These are phyloP conservation scores for Taiozyma sp. DNA, from an alignment of 1,139 yeast genomes.

Conservation along the genomic window DNA sequence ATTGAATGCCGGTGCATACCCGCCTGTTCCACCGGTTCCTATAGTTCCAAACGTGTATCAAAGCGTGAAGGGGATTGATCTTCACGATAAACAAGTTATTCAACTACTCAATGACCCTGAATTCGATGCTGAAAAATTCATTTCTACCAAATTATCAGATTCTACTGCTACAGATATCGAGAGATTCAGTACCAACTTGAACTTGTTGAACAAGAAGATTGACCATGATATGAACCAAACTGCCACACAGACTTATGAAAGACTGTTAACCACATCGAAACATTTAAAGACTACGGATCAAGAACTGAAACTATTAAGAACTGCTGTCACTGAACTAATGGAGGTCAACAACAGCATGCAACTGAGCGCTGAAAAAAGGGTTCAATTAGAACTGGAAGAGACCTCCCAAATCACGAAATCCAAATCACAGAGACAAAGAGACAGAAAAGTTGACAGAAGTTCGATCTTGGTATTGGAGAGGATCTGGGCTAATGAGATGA, in stretches of 20 bases:
- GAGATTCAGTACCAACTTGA: constrained; percentile 56
- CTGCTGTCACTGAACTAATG: constrained; percentile 54
- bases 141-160: constrained; percentile 48
- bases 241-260: constrained; percentile 66
- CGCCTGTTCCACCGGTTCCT: constrained; percentile 5
- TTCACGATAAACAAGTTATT: constrained; percentile 18
- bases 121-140: constrained; percentile 46
- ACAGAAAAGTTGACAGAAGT: constrained; percentile 49
- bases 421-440: constrained; percentile 4
- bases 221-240: constrained; percentile 60
- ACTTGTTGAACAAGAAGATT: constrained; percentile 46
- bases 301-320: constrained; percentile 58
- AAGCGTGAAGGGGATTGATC: constrained; percentile 11
- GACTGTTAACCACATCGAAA: constrained; percentile 61
- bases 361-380: constrained; percentile 59
- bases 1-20: neutral
- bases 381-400: constrained; percentile 35
- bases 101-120: constrained; percentile 28
- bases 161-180: constrained; percentile 75
- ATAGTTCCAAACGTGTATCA: neutral
- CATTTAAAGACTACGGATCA: constrained; percentile 59
- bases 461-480: constrained; percentile 70
- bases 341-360: constrained; percentile 61
- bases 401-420: constrained; percentile 15
- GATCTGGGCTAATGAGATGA: constrained; percentile 76